A percentile compares a stretch with the other conserved stretches of the same genome.
phyloP scores from a whole-genome alignment of 495 filamentous ascomycete species.

The Massariosphaeria phaeospora region DNA sequence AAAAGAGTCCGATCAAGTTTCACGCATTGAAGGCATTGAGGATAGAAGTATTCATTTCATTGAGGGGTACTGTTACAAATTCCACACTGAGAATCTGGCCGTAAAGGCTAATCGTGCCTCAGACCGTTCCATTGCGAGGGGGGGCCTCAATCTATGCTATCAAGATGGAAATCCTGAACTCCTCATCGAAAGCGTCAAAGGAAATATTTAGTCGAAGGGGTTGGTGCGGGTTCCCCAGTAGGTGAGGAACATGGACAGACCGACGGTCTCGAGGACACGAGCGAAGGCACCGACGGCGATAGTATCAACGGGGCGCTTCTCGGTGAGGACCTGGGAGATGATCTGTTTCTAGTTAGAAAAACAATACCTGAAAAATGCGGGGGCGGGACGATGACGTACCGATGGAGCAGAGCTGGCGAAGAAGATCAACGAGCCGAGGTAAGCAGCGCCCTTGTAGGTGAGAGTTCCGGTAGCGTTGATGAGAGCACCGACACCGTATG shows the following conservation, averaged over 20 bases:
- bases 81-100: neutral
- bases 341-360: conserved; percentile 51
- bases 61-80: conserved; percentile 15
- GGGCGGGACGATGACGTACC: conserved; percentile 51
- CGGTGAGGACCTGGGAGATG: conserved; percentile 76
- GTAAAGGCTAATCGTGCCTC: neutral
- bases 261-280: conserved; percentile 87
- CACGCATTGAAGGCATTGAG: neutral
- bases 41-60: neutral
- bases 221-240: conserved; percentile 96
- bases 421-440: conserved; percentile 87
- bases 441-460: conserved; percentile 93
- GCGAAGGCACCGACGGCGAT: conserved; percentile 78
- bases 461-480: conserved; percentile 94
- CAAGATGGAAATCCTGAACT: conserved; percentile 7
- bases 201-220: conserved; percentile 47
- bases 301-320: conserved; percentile 86
- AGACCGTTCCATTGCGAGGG: neutral
- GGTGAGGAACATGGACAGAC: conserved; percentile 83
- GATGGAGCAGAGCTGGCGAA: conserved; percentile 81
- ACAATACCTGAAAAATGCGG: neutral
- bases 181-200: neutral
- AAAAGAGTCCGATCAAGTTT: neutral
- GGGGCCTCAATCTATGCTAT: conserved; percentile 12
- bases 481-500: conserved; percentile 90